A percentile compares a stretch with the other conserved stretches of the same genome.
phyloP scores from a whole-genome alignment of 2,329 filamentous ascomycete genomes.

The Purpureocillium lavendulum region DNA sequence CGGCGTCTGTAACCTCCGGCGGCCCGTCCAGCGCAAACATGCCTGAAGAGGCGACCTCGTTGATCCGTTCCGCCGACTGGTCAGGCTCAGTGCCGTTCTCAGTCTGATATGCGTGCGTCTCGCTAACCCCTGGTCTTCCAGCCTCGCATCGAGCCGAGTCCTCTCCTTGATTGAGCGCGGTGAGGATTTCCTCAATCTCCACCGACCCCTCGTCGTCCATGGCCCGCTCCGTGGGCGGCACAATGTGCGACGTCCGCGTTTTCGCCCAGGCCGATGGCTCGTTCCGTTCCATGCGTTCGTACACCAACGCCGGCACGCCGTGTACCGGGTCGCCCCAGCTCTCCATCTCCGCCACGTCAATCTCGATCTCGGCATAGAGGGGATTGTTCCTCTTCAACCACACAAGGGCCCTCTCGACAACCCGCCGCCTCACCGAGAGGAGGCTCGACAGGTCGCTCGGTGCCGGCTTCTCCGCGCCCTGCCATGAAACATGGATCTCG shows the following conservation, averaged over 20 bases:
- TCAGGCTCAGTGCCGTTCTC: no score
- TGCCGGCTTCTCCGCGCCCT: conserved; percentile 5
- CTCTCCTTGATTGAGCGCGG: neutral
- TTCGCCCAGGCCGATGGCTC: conserved; percentile 7
- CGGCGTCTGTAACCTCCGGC: conserved; percentile 3
- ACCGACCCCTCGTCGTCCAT: conserved; percentile 2
- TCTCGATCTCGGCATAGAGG: conserved; percentile 6
- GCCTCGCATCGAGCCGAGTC: neutral
- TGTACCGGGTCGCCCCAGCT: conserved; percentile 6
- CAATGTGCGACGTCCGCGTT: conserved; percentile 6
- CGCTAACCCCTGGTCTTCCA: no score
- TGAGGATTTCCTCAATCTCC: conserved; percentile 6
- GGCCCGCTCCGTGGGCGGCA: conserved; percentile 7
- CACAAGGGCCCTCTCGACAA: conserved; percentile 6
- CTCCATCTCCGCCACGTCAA: conserved; percentile 7
- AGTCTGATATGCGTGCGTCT: no score
- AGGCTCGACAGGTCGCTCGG: conserved; percentile 3
- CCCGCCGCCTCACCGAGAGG: conserved; percentile 5
- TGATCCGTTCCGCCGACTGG: no score
- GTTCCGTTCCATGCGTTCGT: conserved; percentile 6
- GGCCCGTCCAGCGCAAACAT: conserved; percentile 5
- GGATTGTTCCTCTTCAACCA: conserved; percentile 8
- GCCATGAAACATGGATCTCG: conserved; percentile 6
- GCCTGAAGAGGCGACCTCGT: conserved; percentile 5
- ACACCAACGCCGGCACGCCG: conserved; percentile 5